Percentiles rank a stretch among this genome's conserved stretches.
Conservation (phyloP, 2,329 filamentous ascomycete species). For the Capronia americana region DNA sequence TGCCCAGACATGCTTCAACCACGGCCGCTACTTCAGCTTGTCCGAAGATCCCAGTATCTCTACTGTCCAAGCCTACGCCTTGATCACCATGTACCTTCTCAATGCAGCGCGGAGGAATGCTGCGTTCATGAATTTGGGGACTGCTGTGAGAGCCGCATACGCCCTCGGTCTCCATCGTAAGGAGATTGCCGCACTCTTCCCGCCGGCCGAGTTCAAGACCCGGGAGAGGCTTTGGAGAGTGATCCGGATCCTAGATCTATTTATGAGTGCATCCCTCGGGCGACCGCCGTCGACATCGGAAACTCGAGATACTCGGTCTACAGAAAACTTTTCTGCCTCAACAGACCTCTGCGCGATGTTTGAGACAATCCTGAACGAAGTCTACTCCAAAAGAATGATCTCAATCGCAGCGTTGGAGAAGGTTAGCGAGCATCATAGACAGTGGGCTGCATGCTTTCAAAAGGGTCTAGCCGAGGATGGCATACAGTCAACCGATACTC, state of each 20-base stretch:
- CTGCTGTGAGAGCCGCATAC: constrained; percentile 53
- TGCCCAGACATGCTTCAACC: too few species aligned
- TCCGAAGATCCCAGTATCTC: too few species aligned
- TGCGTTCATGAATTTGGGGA: constrained; percentile 50
- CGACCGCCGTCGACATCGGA: constrained; percentile 32
- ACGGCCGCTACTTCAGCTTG: too few species aligned
- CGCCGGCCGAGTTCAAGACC: constrained; percentile 46
- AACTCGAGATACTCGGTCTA: constrained; percentile 32
- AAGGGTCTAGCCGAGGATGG: too few species aligned
- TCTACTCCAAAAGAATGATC: too few species aligned
- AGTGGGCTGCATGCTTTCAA: too few species aligned
- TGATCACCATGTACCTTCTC: constrained; percentile 49
- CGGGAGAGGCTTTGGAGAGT: constrained; percentile 45
- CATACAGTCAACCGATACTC: too few species aligned
- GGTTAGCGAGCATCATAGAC: too few species aligned
- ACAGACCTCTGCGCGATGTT: too few species aligned
- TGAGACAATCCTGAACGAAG: too few species aligned
- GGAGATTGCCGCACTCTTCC: constrained; percentile 58
- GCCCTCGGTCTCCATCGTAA: constrained; percentile 59
- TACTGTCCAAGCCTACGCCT: constrained; percentile 46
- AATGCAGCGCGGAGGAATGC: constrained; percentile 47
- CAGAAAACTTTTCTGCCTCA: too few species aligned
- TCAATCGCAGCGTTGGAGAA: too few species aligned
- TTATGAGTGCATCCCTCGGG: constrained; percentile 34
- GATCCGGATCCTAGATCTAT: constrained; percentile 34